phyloP scores from a whole-genome alignment of 192 early-diverging fungal genomes.

The Rhizoclosmatium globosum region DNA sequence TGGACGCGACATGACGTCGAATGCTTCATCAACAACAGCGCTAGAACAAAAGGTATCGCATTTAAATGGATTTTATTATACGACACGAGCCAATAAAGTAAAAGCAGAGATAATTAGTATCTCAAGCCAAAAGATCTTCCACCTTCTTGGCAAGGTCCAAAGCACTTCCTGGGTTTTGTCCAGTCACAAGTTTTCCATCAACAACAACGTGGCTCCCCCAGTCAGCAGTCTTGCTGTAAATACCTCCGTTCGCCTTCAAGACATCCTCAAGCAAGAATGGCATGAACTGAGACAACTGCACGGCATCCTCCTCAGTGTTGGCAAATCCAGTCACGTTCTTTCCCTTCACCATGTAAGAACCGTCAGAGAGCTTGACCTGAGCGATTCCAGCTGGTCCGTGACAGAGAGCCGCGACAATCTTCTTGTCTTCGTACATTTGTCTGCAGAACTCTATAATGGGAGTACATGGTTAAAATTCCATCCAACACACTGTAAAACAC shows the following conservation, averaged over 20 bases:
- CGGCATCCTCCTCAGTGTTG: slow-evolving; percentile 67
- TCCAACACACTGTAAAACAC: no score
- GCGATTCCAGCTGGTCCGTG: slow-evolving; percentile 77
- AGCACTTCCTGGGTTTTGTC: slow-evolving; percentile 34
- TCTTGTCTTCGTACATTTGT: slow-evolving; percentile 56
- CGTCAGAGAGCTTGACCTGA: slow-evolving; percentile 64
- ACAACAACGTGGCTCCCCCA: slow-evolving; percentile 58
- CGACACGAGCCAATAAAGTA: no score
- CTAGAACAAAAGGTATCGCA: no score
- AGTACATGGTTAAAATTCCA: not conserved
- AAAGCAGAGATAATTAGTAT: no score
- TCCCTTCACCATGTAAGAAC: slow-evolving; percentile 66
- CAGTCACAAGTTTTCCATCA: slow-evolving; percentile 76
- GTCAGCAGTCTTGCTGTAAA: slow-evolving; percentile 56
- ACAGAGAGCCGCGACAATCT: slow-evolving; percentile 61
- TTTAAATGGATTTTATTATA: no score
- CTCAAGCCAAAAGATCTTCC: no score
- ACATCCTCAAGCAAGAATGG: slow-evolving; percentile 36
- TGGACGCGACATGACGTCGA: no score
- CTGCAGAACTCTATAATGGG: slow-evolving; percentile 33
- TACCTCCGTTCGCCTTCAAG: slow-evolving; percentile 56
- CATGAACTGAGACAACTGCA: slow-evolving; percentile 54
- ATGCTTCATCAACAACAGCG: no score
- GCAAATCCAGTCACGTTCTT: slow-evolving; percentile 79
- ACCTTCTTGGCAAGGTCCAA: slow-evolving; percentile 15